phyloP scores from a whole-genome alignment of 2,329 filamentous ascomycete species.

The Talaromyces sp. region DNA sequence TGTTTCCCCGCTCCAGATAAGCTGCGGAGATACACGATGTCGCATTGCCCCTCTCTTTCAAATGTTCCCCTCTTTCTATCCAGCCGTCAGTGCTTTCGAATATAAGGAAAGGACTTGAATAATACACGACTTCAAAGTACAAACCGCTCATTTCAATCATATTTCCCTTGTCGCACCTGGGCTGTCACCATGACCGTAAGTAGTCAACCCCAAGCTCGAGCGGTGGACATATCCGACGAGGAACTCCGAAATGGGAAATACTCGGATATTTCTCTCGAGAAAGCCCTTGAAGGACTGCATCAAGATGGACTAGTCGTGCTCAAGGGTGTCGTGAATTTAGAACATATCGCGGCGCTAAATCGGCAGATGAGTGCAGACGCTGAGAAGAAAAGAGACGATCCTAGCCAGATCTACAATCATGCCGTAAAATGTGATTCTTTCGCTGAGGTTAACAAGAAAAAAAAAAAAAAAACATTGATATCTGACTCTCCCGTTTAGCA shows the following conservation, averaged over 20 bases:
- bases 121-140: too few relatives aligned
- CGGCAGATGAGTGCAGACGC: not conserved
- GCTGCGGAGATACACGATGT: too few relatives aligned
- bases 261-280: not conserved
- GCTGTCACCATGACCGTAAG: not conserved
- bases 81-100: too few relatives aligned
- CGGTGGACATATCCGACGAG: not conserved
- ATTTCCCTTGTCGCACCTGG: too few relatives aligned
- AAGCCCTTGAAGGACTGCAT: not conserved
- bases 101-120: too few relatives aligned
- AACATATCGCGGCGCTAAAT: slow-evolving; percentile 1
- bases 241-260: not conserved
- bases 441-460: too few relatives aligned
- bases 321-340: not conserved
- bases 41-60: too few relatives aligned
- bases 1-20: too few relatives aligned
- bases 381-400: slow-evolving; percentile 4
- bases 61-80: too few relatives aligned
- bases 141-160: too few relatives aligned
- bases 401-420: slow-evolving; percentile 1
- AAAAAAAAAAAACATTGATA: too few relatives aligned
- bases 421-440: slow-evolving; percentile 1
- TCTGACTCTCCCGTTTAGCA: too few relatives aligned
- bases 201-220: not conserved
- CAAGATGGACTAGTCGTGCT: slow-evolving; percentile 1